phyloP scores from a whole-genome alignment of 768 basidiomycete species.

The Pulveroboletus sp. region DNA sequence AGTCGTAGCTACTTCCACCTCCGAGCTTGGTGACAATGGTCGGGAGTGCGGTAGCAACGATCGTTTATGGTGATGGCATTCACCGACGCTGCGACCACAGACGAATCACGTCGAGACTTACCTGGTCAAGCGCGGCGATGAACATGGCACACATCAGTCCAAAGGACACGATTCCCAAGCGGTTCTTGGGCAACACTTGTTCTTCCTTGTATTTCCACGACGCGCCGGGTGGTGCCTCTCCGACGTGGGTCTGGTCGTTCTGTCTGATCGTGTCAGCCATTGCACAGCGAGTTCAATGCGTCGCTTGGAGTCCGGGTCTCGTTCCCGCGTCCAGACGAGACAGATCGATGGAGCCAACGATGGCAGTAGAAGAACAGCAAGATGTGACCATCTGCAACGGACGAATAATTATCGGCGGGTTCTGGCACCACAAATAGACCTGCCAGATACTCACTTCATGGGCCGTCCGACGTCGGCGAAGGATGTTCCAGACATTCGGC shows the following conservation, averaged over 20 bases:
- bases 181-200: slow-evolving; percentile 28
- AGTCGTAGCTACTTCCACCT: slow-evolving; percentile 60
- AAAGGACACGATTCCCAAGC: slow-evolving; percentile 22
- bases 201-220: slow-evolving; percentile 44
- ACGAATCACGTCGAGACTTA: slow-evolving; percentile 14
- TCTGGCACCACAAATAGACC: no score
- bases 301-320: no score
- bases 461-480: no score
- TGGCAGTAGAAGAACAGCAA: no score
- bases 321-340: no score
- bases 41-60: slow-evolving; percentile 71
- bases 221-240: slow-evolving; percentile 38
- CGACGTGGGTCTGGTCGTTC: background rate
- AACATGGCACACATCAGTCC: slow-evolving; percentile 29
- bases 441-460: no score
- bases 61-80: slow-evolving; percentile 37
- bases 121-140: slow-evolving; percentile 57
- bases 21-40: slow-evolving; percentile 65
- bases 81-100: background rate
- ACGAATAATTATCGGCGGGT: no score
- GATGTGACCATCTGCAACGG: no score
- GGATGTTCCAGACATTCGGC: no score
- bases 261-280: slow-evolving; percentile 8
- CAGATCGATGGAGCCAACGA: no score
- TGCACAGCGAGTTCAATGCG: no score